These are phyloP conservation scores for Toxicodendron radicans DNA, from an alignment of 345 rosid species.

Conservation along the genomic window DNA sequence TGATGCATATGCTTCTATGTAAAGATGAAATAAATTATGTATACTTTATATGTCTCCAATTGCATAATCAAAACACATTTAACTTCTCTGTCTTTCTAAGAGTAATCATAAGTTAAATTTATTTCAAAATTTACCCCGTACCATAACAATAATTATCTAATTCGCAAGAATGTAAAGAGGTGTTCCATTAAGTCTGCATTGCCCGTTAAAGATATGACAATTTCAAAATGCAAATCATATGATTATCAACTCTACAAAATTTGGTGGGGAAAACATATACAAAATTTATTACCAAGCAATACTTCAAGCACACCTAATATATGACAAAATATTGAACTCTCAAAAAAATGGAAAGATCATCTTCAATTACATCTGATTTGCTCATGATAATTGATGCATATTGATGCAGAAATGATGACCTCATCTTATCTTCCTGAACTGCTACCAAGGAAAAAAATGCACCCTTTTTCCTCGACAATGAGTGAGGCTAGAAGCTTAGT, in stretches of 20 bases:
- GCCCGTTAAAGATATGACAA: conserved; percentile 47
- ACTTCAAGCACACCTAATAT: too few species aligned
- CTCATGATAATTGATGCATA: conserved; percentile 46
- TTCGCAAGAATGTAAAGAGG: conserved; percentile 70
- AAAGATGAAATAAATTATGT: too few species aligned
- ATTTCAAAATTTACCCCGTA: too few species aligned
- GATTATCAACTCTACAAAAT: background rate
- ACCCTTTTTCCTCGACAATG: background rate
- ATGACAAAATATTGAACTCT: too few species aligned
- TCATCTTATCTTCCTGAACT: conserved; percentile 53
- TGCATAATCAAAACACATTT: too few species aligned
- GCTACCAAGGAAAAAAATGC: too few species aligned
- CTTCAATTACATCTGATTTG: conserved; percentile 67
- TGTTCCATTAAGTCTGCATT: conserved; percentile 66
- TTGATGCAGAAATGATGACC: conserved; percentile 32
- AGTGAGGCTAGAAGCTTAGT: background rate
- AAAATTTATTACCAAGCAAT: too few species aligned
- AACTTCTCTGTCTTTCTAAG: too few species aligned
- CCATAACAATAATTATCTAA: conserved; percentile 37
- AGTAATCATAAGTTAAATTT: too few species aligned
- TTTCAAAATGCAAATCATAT: background rate
- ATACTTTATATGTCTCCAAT: too few species aligned
- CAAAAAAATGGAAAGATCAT: conserved; percentile 52
- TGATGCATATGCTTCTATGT: too few species aligned
- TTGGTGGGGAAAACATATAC: background rate